Evolutionary conservation across 805 yeast species (phyloP).

Genomic region (Teunomyces gatunensis): DNA sequence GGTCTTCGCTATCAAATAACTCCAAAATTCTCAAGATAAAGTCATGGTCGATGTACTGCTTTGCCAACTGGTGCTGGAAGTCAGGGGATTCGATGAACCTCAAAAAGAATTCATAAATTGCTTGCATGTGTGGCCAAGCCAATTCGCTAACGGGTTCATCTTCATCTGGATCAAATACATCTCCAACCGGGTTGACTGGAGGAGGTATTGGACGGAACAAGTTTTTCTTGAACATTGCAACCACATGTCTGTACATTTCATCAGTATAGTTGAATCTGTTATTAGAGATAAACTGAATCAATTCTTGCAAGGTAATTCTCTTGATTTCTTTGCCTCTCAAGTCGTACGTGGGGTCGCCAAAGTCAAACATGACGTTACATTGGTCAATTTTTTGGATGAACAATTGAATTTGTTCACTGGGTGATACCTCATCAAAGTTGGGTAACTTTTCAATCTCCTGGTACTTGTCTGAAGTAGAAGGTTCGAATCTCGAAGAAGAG

Average conservation of each 20-base stretch:
- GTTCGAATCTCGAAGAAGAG: constrained; percentile 87
- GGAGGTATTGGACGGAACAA: constrained; percentile 97
- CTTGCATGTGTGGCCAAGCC: constrained; percentile 99
- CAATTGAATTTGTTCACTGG: constrained; percentile 73
- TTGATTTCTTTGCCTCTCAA: constrained; percentile 91
- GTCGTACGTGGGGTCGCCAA: constrained; percentile 88
- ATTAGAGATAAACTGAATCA: constrained; percentile 81
- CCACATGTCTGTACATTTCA: constrained; percentile 84
- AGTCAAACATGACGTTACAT: constrained; percentile 92
- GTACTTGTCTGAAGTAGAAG: constrained; percentile 44
- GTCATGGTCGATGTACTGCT: constrained; percentile 88
- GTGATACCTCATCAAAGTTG: constrained; percentile 77
- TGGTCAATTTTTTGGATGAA: constrained; percentile 89
- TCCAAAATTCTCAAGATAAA: constrained; percentile 81
- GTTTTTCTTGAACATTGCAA: constrained; percentile 84
- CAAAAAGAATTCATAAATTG: constrained; percentile 90
- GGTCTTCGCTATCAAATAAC: constrained; percentile 93
- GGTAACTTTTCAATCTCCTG: constrained; percentile 71
- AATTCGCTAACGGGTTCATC: constrained; percentile 96
- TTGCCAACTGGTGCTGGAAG: constrained; percentile 89
- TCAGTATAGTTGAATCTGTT: constrained; percentile 85
- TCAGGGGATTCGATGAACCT: constrained; percentile 93
- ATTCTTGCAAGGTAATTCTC: constrained; percentile 80
- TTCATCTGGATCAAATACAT: constrained; percentile 95
- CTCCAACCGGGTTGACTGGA: constrained; percentile 96